Evolutionary conservation across 2,329 filamentous ascomycete genomes (phyloP).

Genomic region (Alternaria triticimaculans): DNA sequence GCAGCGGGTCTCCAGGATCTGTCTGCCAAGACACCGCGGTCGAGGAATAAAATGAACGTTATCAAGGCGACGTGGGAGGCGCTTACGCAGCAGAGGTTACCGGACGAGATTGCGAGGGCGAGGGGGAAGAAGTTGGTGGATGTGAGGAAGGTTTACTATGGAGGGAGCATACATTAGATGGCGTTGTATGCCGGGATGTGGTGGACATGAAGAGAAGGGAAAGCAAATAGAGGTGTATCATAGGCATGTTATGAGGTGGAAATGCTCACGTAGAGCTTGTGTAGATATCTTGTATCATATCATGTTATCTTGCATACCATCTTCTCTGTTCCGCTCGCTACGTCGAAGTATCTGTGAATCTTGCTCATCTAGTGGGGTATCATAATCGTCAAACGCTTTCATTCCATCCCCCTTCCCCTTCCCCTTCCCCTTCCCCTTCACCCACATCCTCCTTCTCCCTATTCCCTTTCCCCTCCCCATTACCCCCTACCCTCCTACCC

Average conservation of each 20-base stretch:
- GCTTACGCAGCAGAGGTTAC: slow-evolving; percentile 80
- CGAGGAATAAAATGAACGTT: slow-evolving; percentile 96
- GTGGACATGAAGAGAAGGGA: not conserved
- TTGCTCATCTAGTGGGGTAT: slow-evolving; percentile 1
- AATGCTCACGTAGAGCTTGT: not conserved
- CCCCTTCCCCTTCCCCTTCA: too few relatives aligned
- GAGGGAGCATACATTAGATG: slow-evolving; percentile 63
- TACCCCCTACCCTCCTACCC: not conserved
- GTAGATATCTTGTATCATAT: slow-evolving; percentile 5
- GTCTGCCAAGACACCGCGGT: slow-evolving; percentile 79
- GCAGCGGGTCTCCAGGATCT: slow-evolving; percentile 87
- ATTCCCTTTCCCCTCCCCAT: not conserved
- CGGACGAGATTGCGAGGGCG: slow-evolving; percentile 87
- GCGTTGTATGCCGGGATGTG: too few relatives aligned
- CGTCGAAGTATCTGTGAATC: not conserved
- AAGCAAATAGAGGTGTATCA: slow-evolving; percentile 12
- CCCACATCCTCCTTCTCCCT: too few relatives aligned
- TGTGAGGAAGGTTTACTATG: slow-evolving; percentile 96
- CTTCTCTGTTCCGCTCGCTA: not conserved
- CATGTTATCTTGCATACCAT: not conserved
- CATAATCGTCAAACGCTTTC: not conserved
- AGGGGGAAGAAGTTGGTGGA: slow-evolving; percentile 95
- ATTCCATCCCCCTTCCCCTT: slow-evolving; percentile 13
- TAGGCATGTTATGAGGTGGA: slow-evolving; percentile 4
- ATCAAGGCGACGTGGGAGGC: slow-evolving; percentile 90